A percentile compares a stretch with the other conserved stretches of the same genome.
Conservation (phyloP, 208 protist genomes). For the Acanthamoeba culbertsoni region DNA sequence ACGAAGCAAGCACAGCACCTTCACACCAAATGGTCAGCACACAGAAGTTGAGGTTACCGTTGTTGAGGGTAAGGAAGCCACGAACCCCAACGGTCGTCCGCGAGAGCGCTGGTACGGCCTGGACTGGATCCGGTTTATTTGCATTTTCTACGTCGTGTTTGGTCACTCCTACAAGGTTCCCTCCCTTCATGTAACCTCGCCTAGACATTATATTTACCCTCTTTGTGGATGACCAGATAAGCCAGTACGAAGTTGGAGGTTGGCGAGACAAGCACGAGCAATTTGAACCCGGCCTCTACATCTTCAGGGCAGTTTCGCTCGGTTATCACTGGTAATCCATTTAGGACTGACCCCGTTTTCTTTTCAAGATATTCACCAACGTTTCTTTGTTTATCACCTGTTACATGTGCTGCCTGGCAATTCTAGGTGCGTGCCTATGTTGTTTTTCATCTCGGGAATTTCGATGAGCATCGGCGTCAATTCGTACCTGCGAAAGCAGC, state of each 20-base stretch:
- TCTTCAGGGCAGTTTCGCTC: not conserved
- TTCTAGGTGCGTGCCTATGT: slow-evolving; percentile 23
- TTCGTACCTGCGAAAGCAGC: slow-evolving; percentile 20
- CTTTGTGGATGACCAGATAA: not conserved
- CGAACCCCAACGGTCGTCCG: not conserved
- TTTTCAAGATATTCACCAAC: not conserved
- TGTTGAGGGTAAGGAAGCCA: not conserved
- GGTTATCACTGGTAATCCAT: not conserved
- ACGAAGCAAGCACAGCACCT: not conserved
- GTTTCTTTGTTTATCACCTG: not conserved
- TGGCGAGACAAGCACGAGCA: slow-evolving; percentile 6
- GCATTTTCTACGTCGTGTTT: slow-evolving; percentile 54
- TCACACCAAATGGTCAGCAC: not conserved
- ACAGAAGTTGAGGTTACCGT: not conserved
- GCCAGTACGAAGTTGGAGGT: not conserved
- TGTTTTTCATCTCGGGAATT: slow-evolving; percentile 32
- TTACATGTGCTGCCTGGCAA: not conserved
- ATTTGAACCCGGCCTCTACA: not conserved
- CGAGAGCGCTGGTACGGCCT: slow-evolving; percentile 20
- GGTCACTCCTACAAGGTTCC: slow-evolving; percentile 31
- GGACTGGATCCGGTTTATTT: slow-evolving; percentile 34
- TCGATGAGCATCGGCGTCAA: slow-evolving; percentile 30
- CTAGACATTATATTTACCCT: not conserved
- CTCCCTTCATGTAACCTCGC: not conserved
- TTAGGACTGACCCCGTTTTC: not conserved